Evolutionary conservation across 2,329 filamentous ascomycete genomes (phyloP).

Genomic region (Berkeleyomyces basicola): DNA sequence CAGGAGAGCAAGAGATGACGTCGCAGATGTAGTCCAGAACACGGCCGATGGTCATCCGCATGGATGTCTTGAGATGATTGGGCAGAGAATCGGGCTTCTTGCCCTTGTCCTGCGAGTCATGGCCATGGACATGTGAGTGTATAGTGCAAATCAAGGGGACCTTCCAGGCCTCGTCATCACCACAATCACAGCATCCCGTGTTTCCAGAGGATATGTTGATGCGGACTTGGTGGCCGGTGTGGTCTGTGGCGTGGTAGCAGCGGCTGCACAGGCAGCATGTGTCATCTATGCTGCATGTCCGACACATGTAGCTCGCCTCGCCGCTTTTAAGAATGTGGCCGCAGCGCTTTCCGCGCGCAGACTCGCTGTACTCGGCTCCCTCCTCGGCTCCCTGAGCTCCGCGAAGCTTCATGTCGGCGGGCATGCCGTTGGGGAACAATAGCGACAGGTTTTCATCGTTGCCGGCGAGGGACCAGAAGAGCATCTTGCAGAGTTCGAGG

Average conservation of each 20-base stretch:
- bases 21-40: slow-evolving; percentile 92
- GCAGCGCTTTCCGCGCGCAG: slow-evolving; percentile 80
- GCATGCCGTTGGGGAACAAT: slow-evolving; percentile 56
- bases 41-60: slow-evolving; percentile 71
- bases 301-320: slow-evolving; percentile 86
- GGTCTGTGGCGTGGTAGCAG: slow-evolving; percentile 91
- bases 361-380: slow-evolving; percentile 85
- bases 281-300: slow-evolving; percentile 85
- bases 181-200: slow-evolving; percentile 93
- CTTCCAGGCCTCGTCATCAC: slow-evolving; percentile 88
- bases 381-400: slow-evolving; percentile 85
- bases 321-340: slow-evolving; percentile 94
- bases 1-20: slow-evolving; percentile 92
- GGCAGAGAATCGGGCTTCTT: slow-evolving; percentile 35
- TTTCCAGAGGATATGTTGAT: slow-evolving; percentile 80
- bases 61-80: slow-evolving; percentile 56
- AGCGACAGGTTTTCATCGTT: slow-evolving; percentile 56
- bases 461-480: slow-evolving; percentile 77
- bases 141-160: slow-evolving; percentile 82
- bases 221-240: slow-evolving; percentile 80
- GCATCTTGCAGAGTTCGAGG: slow-evolving; percentile 54
- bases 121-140: slow-evolving; percentile 48
- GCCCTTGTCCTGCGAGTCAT: neutral
- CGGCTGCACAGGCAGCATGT: slow-evolving; percentile 88
- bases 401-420: slow-evolving; percentile 55